phyloP scores from a whole-genome alignment of 495 filamentous ascomycete genomes.

The Trichoderma parareesei region DNA sequence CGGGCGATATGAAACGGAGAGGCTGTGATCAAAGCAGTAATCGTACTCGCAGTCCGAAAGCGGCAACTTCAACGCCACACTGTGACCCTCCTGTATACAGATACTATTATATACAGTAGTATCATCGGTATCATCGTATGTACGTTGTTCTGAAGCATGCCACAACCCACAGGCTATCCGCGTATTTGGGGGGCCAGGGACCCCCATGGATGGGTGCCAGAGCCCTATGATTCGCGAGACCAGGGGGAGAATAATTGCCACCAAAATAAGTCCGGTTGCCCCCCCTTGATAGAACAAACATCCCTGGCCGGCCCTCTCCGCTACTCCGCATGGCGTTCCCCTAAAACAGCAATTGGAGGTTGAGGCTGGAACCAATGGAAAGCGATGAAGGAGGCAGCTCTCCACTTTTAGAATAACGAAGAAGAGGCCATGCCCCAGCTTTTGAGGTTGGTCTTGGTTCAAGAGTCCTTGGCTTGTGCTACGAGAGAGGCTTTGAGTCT shows the following conservation, averaged over 20 bases:
- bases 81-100: too few relatives aligned
- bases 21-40: too few relatives aligned
- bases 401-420: slow-evolving; percentile 6
- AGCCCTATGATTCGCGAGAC: background rate
- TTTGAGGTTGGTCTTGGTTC: background rate
- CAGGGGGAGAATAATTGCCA: background rate
- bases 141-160: background rate
- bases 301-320: background rate
- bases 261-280: background rate
- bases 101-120: too few relatives aligned
- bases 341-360: slow-evolving; percentile 2
- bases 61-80: too few relatives aligned
- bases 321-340: background rate
- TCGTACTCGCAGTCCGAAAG: too few relatives aligned
- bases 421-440: slow-evolving; percentile 2
- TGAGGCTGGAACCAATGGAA: background rate
- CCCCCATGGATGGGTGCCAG: background rate
- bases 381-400: background rate
- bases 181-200: background rate
- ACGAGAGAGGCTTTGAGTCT: background rate
- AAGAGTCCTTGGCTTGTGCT: background rate
- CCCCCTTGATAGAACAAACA: background rate
- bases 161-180: background rate
- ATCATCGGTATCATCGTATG: too few relatives aligned
- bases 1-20: too few relatives aligned